A percentile compares a stretch with the other conserved stretches of the same genome.
These are phyloP conservation scores for Pisolithus albus DNA, from an alignment of 768 basidiomycete species.

Conservation along the genomic window DNA sequence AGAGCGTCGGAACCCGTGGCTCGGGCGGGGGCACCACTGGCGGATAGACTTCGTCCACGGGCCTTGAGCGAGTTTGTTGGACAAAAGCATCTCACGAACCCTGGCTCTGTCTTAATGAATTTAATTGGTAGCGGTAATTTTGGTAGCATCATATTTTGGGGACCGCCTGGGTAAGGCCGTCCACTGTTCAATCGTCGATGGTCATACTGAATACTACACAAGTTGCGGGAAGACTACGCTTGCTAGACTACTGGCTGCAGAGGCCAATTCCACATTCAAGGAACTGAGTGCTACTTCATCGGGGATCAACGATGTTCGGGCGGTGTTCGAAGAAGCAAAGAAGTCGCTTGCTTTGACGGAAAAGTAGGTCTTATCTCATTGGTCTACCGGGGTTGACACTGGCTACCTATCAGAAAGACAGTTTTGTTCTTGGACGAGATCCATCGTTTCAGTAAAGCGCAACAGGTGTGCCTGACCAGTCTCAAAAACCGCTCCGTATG, in stretches of 20 bases:
- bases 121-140: conserved; percentile 43
- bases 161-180: conserved; percentile 55
- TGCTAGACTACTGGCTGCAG: conserved; percentile 60
- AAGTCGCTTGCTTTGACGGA: conserved; percentile 56
- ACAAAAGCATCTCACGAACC: conserved; percentile 55
- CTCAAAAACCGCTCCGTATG: conserved; percentile 1
- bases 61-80: conserved; percentile 64
- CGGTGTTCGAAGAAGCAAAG: conserved; percentile 73
- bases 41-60: conserved; percentile 66
- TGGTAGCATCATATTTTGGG: conserved; percentile 68
- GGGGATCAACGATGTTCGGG: conserved; percentile 62
- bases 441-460: conserved; percentile 68
- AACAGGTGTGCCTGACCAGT: conserved; percentile 41
- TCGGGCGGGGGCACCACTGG: conserved; percentile 46
- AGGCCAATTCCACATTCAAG: conserved; percentile 55
- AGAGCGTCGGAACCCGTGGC: conserved; percentile 19
- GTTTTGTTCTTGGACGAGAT: conserved; percentile 81
- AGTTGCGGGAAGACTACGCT: conserved; percentile 74
- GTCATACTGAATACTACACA: not conserved
- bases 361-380: conserved; percentile 32
- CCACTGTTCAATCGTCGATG: not conserved
- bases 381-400: not conserved
- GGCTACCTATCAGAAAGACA: conserved; percentile 44
- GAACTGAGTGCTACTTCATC: conserved; percentile 72
- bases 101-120: conserved; percentile 49